phyloP scores from a whole-genome alignment of 345 rosid genomes.

The Brassica rapa region DNA sequence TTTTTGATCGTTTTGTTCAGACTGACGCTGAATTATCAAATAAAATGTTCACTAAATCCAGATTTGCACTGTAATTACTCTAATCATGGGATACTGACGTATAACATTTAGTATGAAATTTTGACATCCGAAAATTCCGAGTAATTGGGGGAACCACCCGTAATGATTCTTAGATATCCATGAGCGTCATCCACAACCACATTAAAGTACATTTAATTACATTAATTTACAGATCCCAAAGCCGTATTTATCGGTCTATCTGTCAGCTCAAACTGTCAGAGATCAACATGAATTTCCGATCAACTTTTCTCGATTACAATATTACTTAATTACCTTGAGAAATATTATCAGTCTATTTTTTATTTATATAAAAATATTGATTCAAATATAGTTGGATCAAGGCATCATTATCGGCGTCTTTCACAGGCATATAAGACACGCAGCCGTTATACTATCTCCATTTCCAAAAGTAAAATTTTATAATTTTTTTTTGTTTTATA shows the following conservation, averaged over 20 bases:
- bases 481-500: too few relatives aligned
- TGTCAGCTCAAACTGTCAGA: slow-evolving; percentile 39
- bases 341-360: slow-evolving; percentile 20
- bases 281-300: slow-evolving; percentile 43
- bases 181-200: slow-evolving; percentile 33
- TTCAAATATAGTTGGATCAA: slow-evolving; percentile 32
- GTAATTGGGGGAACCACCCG: slow-evolving; percentile 16
- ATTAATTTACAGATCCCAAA: slow-evolving; percentile 43
- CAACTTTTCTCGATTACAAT: slow-evolving; percentile 30
- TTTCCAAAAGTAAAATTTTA: too few relatives aligned
- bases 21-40: background rate
- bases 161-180: slow-evolving; percentile 18
- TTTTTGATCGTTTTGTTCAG: background rate
- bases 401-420: slow-evolving; percentile 37
- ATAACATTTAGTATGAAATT: background rate
- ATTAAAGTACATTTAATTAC: slow-evolving; percentile 24
- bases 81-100: background rate
- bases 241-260: slow-evolving; percentile 35
- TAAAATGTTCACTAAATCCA: background rate
- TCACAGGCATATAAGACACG: slow-evolving; percentile 21
- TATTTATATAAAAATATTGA: background rate
- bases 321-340: slow-evolving; percentile 26
- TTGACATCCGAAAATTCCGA: slow-evolving; percentile 12
- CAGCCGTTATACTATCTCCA: slow-evolving; percentile 14
- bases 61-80: background rate